Evolutionary conservation across 139 green algal species (phyloP), one percentile per base, ranked within the genome.

Genomic region (Chlorella sorokiniana): DNA sequence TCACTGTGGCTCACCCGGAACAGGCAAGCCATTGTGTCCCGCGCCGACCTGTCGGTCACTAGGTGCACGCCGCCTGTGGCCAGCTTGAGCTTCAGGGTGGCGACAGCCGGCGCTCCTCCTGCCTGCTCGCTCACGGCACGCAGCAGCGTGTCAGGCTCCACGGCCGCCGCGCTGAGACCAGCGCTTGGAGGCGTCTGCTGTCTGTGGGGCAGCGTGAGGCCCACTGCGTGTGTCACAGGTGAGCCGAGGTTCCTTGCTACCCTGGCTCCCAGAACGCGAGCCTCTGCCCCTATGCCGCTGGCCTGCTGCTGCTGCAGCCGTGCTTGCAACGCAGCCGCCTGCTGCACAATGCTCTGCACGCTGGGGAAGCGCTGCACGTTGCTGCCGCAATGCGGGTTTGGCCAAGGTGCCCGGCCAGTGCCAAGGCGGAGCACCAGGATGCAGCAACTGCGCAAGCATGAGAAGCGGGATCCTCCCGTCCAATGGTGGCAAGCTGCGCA

Each of bases 91-190:
- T 44, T 41, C 18, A 79, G 38, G 52, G 25, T 69, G 38, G 73
- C 51, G 37, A 69, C 54, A 3, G 73, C 73, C 31, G 35, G 20
- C 37, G 48, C 37, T 1, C 71, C 70, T 0, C 54, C 51, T 38
- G 40, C 37, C 54, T 79, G 54, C 52, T 69, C 37, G 51, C 33
- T 64, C 54, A 79, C 73, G 14, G 54, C 73, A 7, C 25, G 54
- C 54, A 79, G 73, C 73, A 79, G 33, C 54, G 52, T 38, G 27
- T 69, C 37, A 2, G 73, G 73, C 31, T 79, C 48, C 51, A 51
- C 11, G 18, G 52, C 71, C 23, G 20, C 48, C n/a, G 48, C 48
- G 48, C 48, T 59, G 48, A n/a, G n/a, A n/a, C n/a, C n/a, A n/a
- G n/a, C n/a, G n/a, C n/a, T n/a, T n/a, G n/a, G n/a, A n/a, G n/a